A percentile compares a stretch with the other conserved stretches of the same genome.
Conservation (phyloP, 495 filamentous ascomycete species). For the Xylaria sp. region DNA sequence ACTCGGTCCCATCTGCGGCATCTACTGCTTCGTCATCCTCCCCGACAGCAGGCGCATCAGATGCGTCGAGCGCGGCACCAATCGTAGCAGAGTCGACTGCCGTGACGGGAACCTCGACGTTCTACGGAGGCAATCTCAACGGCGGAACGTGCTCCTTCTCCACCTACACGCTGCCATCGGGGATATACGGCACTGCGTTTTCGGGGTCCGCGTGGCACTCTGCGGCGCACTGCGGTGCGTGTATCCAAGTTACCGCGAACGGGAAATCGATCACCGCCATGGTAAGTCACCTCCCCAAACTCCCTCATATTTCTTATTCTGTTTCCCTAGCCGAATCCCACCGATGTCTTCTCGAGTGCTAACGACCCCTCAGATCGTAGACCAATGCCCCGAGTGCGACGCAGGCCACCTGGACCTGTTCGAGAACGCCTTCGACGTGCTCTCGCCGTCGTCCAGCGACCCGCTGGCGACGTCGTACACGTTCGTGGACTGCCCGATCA, state of each 20-base stretch:
- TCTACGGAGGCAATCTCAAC: constrained; percentile 64
- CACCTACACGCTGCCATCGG: constrained; percentile 62
- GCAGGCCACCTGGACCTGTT: constrained; percentile 67
- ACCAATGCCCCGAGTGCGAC: constrained; percentile 65
- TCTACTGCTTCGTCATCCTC: too few species aligned
- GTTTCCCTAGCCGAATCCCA: too few species aligned
- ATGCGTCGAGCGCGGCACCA: too few species aligned
- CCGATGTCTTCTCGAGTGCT: constrained; percentile 8
- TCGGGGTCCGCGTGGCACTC: constrained; percentile 59
- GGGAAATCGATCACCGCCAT: constrained; percentile 69
- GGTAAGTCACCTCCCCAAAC: constrained; percentile 49
- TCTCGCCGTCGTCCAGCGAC: constrained; percentile 50
- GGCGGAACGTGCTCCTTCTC: constrained; percentile 66
- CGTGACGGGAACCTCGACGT: constrained; percentile 53
- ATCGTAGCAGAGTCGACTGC: constrained; percentile 19
- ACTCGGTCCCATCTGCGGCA: too few species aligned
- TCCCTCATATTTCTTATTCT: too few species aligned
- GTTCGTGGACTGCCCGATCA: constrained; percentile 59
- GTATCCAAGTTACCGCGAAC: constrained; percentile 60
- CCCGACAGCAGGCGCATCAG: too few species aligned
- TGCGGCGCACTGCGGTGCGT: constrained; percentile 62
- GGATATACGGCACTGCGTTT: constrained; percentile 62
- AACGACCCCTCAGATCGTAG: constrained; percentile 55
- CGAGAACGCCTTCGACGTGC: constrained; percentile 58
- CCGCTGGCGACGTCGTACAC: constrained; percentile 62